Conservation (phyloP, 768 basidiomycete species). For the Cytidiella melzeri region DNA sequence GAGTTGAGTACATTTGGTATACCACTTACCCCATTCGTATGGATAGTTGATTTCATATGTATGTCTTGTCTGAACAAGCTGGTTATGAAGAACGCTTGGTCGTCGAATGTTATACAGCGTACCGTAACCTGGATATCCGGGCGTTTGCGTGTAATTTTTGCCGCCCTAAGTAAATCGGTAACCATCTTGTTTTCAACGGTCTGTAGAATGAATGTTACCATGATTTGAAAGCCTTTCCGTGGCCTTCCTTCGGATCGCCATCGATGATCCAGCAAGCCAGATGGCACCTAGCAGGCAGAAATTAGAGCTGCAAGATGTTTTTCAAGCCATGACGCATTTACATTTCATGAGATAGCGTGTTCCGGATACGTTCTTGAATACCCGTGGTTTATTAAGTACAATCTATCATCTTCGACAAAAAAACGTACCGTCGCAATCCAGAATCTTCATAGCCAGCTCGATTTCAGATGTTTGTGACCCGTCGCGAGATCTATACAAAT, state of each 20-base stretch:
- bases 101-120: slow-evolving; percentile 11
- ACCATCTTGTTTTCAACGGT: not conserved
- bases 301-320: too few relatives aligned
- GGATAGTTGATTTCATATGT: slow-evolving; percentile 71
- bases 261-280: slow-evolving; percentile 83
- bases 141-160: slow-evolving; percentile 58
- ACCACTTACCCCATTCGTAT: slow-evolving; percentile 67
- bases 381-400: too few relatives aligned
- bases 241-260: slow-evolving; percentile 59
- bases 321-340: too few relatives aligned
- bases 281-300: slow-evolving; percentile 44
- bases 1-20: not conserved
- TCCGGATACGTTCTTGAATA: slow-evolving; percentile 68
- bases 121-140: slow-evolving; percentile 73
- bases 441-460: slow-evolving; percentile 75
- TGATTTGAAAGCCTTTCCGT: slow-evolving; percentile 64
- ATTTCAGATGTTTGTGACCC: slow-evolving; percentile 60
- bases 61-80: slow-evolving; percentile 49
- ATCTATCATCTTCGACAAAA: too few relatives aligned
- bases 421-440: slow-evolving; percentile 64
- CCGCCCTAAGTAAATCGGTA: slow-evolving; percentile 51
- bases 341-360: slow-evolving; percentile 88
- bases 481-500: slow-evolving; percentile 39
- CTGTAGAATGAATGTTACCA: slow-evolving; percentile 46
- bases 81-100: not conserved